Evolutionary conservation across 345 rosid genomes (phyloP).

Genomic region (Sonneratia caseolaris): DNA sequence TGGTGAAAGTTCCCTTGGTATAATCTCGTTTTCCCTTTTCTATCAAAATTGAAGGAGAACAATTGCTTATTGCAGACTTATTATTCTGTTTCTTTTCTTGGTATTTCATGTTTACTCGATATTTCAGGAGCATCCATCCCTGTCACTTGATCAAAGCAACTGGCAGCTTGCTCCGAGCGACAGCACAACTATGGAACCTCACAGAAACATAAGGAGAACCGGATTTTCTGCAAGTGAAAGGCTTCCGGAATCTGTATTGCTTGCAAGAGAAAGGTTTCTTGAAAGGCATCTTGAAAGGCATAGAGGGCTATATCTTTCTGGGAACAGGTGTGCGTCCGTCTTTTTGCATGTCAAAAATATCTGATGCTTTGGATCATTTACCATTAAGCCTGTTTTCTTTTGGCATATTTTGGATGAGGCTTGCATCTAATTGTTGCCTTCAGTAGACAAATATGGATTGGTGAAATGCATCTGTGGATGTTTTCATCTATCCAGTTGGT

Average conservation of each 20-base stretch:
- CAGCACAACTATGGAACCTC: slow-evolving; percentile 24
- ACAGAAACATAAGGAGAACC: slow-evolving; percentile 27
- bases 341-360: neutral
- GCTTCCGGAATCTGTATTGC: slow-evolving; percentile 89
- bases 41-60: too few species aligned
- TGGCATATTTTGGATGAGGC: neutral
- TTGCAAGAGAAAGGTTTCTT: slow-evolving; percentile 84
- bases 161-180: slow-evolving; percentile 28
- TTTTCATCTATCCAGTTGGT: neutral
- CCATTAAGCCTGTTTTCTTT: neutral
- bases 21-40: too few species aligned
- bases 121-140: slow-evolving; percentile 42
- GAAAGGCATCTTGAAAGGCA: slow-evolving; percentile 85
- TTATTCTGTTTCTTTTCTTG: neutral
- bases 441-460: neutral
- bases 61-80: too few species aligned
- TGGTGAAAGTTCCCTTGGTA: neutral
- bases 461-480: neutral
- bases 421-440: neutral
- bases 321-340: slow-evolving; percentile 35
- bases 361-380: neutral
- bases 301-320: slow-evolving; percentile 62
- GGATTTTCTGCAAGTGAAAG: slow-evolving; percentile 42
- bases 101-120: neutral
- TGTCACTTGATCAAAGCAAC: slow-evolving; percentile 28